These are phyloP conservation scores for Chytriomyces hyalinus DNA, from an alignment of 192 early-diverging fungal genomes.

Conservation along the genomic window DNA sequence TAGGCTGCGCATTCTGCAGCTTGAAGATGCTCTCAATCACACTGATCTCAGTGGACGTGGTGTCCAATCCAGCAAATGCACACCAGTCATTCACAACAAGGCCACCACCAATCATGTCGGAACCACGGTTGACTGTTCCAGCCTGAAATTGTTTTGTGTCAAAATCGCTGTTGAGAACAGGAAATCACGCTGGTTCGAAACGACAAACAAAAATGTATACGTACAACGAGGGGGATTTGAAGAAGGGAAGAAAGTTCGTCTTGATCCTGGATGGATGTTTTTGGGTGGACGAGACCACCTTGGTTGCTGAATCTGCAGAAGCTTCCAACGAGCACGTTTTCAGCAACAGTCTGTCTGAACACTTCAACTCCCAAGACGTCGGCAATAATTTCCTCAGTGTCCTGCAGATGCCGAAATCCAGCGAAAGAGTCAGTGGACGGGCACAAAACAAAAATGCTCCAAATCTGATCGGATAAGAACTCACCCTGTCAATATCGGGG, in stretches of 20 bases:
- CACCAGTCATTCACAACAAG: slow-evolving; percentile 98
- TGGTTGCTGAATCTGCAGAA: slow-evolving; percentile 97
- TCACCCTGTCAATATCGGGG: slow-evolving; percentile 89
- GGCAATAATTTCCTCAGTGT: slow-evolving; percentile 99
- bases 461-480: not conserved
- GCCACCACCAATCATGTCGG: slow-evolving; percentile 95
- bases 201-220: slow-evolving; percentile 20
- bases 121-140: slow-evolving; percentile 98
- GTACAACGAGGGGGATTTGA: slow-evolving; percentile 89
- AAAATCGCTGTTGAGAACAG: slow-evolving; percentile 5
- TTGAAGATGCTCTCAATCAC: slow-evolving; percentile 99
- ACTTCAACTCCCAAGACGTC: slow-evolving; percentile 98
- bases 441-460: not conserved
- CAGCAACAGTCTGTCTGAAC: slow-evolving; percentile 97
- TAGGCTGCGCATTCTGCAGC: slow-evolving; percentile 88
- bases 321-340: slow-evolving; percentile 94
- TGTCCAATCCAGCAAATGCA: slow-evolving; percentile 96
- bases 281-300: slow-evolving; percentile 94
- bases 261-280: slow-evolving; percentile 94
- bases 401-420: slow-evolving; percentile 38
- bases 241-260: slow-evolving; percentile 96
- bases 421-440: not conserved
- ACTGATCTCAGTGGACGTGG: slow-evolving; percentile 92
- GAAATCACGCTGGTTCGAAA: not conserved
- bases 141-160: slow-evolving; percentile 58